These are phyloP conservation scores for Crithidia acanthocephali DNA, from an alignment of 208 protist genomes.

Conservation along the genomic window DNA sequence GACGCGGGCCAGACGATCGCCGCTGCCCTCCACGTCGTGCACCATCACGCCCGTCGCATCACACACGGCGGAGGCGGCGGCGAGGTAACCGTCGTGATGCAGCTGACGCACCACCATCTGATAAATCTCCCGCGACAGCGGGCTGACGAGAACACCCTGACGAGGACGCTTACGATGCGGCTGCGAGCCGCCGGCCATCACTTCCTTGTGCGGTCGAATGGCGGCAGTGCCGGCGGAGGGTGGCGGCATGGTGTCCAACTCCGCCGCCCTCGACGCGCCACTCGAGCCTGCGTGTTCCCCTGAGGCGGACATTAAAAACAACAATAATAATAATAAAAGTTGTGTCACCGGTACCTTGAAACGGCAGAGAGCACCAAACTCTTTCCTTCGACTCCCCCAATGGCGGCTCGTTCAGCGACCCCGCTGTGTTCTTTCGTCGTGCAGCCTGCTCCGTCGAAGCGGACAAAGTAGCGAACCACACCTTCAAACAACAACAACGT, in stretches of 20 bases:
- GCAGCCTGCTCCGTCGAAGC: too few species aligned
- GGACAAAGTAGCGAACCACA: too few species aligned
- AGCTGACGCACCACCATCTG: slow-evolving; percentile 82
- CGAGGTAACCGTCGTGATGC: slow-evolving; percentile 80
- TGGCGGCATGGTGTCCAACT: neutral
- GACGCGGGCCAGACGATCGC: slow-evolving; percentile 48
- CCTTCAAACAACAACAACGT: too few species aligned
- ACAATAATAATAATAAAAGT: too few species aligned
- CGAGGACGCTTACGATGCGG: slow-evolving; percentile 61
- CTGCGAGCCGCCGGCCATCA: slow-evolving; percentile 32
- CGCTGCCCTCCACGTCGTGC: slow-evolving; percentile 48
- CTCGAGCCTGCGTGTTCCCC: neutral
- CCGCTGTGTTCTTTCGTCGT: too few species aligned
- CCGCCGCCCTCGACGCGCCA: neutral
- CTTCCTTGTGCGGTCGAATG: slow-evolving; percentile 21
- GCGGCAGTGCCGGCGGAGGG: neutral
- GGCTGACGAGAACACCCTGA: slow-evolving; percentile 43
- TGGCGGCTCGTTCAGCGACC: too few species aligned
- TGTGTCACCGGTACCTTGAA: too few species aligned
- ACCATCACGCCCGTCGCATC: slow-evolving; percentile 76
- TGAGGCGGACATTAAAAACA: too few species aligned
- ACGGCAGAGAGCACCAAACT: too few species aligned
- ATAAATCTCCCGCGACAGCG: slow-evolving; percentile 70
- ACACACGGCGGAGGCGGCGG: slow-evolving; percentile 71
- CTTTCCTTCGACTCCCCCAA: too few species aligned